Percentiles rank a stretch among this genome's conserved stretches.
phyloP scores from a whole-genome alignment of 1,284 basidiomycete species.

The Ceratobasidium sp. region DNA sequence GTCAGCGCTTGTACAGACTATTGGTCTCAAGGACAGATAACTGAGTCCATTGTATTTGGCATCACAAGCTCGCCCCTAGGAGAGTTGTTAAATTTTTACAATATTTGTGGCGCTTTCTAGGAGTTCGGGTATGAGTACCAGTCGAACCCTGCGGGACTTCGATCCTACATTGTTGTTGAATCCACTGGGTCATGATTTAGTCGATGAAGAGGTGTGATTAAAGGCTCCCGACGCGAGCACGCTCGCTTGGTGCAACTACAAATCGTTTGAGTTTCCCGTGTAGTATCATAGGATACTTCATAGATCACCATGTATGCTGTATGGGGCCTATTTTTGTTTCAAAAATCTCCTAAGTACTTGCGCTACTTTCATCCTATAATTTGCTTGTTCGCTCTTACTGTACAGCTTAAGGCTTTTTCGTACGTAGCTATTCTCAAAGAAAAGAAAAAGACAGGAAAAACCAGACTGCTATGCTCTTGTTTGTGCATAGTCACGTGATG shows the following conservation, averaged over 20 bases:
- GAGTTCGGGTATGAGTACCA: conserved; percentile 53
- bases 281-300: no score
- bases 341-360: no score
- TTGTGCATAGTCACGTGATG: no score
- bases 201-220: background rate
- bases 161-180: conserved; percentile 44
- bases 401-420: no score
- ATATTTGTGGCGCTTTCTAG: conserved; percentile 58
- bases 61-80: conserved; percentile 54
- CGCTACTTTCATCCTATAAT: no score
- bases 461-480: background rate
- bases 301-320: no score
- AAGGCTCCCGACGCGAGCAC: background rate
- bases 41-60: conserved; percentile 55
- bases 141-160: conserved; percentile 56
- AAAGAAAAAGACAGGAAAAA: background rate
- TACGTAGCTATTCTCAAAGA: background rate
- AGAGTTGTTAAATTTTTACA: conserved; percentile 54
- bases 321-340: no score
- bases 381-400: no score
- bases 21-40: conserved; percentile 48
- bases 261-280: no score
- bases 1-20: conserved; percentile 56
- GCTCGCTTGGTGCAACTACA: background rate
- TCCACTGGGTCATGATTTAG: background rate